Evolutionary conservation across 257 asterid species (phyloP), one percentile per base, ranked within the genome.

Genomic region (Ilex asprella): DNA sequence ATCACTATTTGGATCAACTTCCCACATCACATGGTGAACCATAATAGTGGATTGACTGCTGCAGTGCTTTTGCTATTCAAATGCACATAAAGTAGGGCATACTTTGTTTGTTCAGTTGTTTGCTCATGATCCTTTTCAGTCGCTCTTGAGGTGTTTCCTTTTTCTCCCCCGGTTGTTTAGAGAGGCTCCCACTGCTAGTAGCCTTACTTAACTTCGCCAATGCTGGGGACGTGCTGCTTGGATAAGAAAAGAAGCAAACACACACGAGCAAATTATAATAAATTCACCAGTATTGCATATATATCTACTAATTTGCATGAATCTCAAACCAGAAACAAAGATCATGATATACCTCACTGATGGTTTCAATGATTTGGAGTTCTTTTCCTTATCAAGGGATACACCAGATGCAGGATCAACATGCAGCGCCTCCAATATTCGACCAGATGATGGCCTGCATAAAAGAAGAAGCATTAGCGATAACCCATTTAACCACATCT

Each of bases 91-190:
- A 76, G 65, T 62, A 64, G 63, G 67, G 49, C 73, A 73, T 93
- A 93, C 99, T 93, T 85, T 93, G 99, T 74, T 87, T 87, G 82
- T 84, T 93, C 80, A 93, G 84, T 80, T 93, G 99, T 73, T 84
- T 89, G 94, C 82, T 79, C 99, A 93, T 89, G 78, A 89, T 89
- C 78, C 97, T 74, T 75, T 93, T 93, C 70, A 89, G 95, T 32
- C 99, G 86, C 73, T 93, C 99, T 82, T 93, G 99, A 58, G 97
- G 99, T 11, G 97, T 93, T 81, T 93, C 99, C 90, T 87, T 92
- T 85, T 89, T 87, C 82, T 87, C 97, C 73, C 85, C 99, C 67
- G 67, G 89, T 67, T 78, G 97, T 84, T 89, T 93, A 21, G 84
- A 56, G 66, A 89, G 81, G 68, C 80, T 71, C 21, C 84, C 80